phyloP scores from a whole-genome alignment of 2,329 filamentous ascomycete genomes.

The Pseudocercospora crystallina region DNA sequence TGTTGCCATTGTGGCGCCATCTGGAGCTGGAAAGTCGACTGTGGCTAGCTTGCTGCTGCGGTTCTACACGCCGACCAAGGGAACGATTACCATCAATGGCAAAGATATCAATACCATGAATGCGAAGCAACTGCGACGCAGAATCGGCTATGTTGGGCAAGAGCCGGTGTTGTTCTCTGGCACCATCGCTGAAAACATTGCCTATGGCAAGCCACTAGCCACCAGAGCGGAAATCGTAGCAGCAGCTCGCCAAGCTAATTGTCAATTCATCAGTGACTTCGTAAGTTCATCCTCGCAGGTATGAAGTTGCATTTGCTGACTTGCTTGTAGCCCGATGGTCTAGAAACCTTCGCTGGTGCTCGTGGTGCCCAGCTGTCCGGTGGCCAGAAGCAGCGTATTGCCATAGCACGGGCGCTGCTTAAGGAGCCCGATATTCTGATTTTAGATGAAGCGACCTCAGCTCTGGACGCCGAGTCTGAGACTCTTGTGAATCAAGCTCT shows the following conservation, averaged over 20 bases:
- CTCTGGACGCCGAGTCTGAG: slow-evolving; percentile 93
- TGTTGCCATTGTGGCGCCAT: slow-evolving; percentile 93
- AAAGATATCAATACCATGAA: slow-evolving; percentile 84
- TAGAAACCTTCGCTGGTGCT: slow-evolving; percentile 91
- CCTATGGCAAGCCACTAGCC: slow-evolving; percentile 82
- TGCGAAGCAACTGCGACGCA: slow-evolving; percentile 84
- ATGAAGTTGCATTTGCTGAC: slow-evolving; percentile 20
- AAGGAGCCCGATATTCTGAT: slow-evolving; percentile 97
- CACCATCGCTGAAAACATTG: slow-evolving; percentile 83
- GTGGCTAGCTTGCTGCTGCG: slow-evolving; percentile 87
- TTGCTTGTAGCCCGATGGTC: slow-evolving; percentile 68
- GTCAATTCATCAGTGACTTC: slow-evolving; percentile 93
- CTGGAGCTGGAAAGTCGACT: slow-evolving; percentile 93
- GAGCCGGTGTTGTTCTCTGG: slow-evolving; percentile 91
- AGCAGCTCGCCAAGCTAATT: slow-evolving; percentile 90
- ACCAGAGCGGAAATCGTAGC: slow-evolving; percentile 76
- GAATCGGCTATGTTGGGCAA: slow-evolving; percentile 92
- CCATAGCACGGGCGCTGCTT: slow-evolving; percentile 89
- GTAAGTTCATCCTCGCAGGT: slow-evolving; percentile 44
- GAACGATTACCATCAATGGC: slow-evolving; percentile 79
- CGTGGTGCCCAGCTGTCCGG: slow-evolving; percentile 91
- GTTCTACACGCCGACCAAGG: slow-evolving; percentile 82
- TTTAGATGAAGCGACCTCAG: slow-evolving; percentile 90
- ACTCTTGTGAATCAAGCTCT: slow-evolving; percentile 93
- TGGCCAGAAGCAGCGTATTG: slow-evolving; percentile 96